phyloP scores from a whole-genome alignment of 495 filamentous ascomycete genomes.

The Letharia columbiana region DNA sequence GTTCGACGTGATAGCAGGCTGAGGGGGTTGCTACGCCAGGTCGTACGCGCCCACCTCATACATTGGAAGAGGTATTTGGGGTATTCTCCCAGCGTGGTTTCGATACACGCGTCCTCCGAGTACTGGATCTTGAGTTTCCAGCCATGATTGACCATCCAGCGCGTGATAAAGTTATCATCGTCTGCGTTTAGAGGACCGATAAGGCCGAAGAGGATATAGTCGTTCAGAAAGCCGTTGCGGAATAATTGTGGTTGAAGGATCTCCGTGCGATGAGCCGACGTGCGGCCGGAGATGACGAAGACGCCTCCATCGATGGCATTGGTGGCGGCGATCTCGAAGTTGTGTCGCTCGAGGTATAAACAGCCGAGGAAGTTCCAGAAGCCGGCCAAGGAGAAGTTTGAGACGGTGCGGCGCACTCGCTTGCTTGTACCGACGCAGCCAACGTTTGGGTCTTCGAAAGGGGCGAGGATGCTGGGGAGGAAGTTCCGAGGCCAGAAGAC shows the following conservation, averaged over 20 bases:
- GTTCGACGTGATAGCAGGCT: constrained; percentile 45
- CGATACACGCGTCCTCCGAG: constrained; percentile 45
- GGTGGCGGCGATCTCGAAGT: constrained; percentile 47
- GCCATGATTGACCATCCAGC: constrained; percentile 46
- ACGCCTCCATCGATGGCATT: constrained; percentile 49
- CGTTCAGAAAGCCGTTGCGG: constrained; percentile 45
- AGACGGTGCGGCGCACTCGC: constrained; percentile 33
- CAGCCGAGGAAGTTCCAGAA: constrained; percentile 47
- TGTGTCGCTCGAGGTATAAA: constrained; percentile 47
- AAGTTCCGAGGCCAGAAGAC: constrained; percentile 43
- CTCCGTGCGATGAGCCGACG: constrained; percentile 39
- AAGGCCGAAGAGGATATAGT: constrained; percentile 43
- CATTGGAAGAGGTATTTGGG: constrained; percentile 52
- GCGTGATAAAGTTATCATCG: constrained; percentile 63
- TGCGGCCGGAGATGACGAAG: constrained; percentile 48
- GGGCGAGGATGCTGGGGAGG: constrained; percentile 40
- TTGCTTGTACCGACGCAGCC: constrained; percentile 49
- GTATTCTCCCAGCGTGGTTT: constrained; percentile 50
- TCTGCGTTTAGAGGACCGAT: constrained; percentile 46
- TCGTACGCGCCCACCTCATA: constrained; percentile 54
- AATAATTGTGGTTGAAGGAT: constrained; percentile 41
- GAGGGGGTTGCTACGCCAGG: constrained; percentile 54
- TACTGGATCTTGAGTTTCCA: constrained; percentile 58
- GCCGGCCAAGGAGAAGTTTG: constrained; percentile 24
- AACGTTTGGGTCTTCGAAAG: constrained; percentile 41